Evolutionary conservation across 2,329 filamentous ascomycete genomes (phyloP).

Genomic region (Cladosporium sp.): DNA sequence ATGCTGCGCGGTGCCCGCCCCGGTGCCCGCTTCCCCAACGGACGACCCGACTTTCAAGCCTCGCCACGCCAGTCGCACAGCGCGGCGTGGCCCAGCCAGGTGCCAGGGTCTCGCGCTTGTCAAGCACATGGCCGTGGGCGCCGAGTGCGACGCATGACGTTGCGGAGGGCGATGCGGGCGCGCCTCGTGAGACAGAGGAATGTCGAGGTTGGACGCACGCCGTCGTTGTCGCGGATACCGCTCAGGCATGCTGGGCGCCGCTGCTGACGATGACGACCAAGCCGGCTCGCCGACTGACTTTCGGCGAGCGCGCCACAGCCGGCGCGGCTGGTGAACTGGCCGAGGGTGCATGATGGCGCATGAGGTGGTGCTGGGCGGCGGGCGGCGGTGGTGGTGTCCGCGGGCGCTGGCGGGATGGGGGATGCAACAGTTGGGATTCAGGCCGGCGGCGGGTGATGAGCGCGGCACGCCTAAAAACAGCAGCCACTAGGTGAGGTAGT

Average conservation of each 20-base stretch:
- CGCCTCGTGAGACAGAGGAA: conserved; percentile 1
- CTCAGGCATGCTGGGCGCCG: no score
- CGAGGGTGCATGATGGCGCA: neutral
- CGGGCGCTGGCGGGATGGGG: no score
- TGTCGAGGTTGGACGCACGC: neutral
- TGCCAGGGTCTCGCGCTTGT: neutral
- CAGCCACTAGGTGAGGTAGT: no score
- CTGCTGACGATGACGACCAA: no score
- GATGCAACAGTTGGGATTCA: no score
- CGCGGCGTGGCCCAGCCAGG: neutral
- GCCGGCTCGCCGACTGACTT: no score
- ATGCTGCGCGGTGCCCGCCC: neutral
- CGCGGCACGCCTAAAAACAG: no score
- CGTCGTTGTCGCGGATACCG: conserved; percentile 4
- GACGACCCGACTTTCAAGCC: neutral
- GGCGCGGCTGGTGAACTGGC: neutral
- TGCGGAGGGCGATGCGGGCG: neutral
- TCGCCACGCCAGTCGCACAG: neutral
- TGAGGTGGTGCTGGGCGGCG: no score
- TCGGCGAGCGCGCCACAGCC: neutral
- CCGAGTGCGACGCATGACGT: conserved; percentile 5
- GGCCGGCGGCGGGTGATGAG: no score
- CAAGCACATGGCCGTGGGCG: neutral
- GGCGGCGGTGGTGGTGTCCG: no score
- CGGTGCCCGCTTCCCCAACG: neutral